Percentiles rank a stretch among this genome's conserved stretches.
Conservation (phyloP, 1,139 yeast genomes). For the Lodderomyces parapsilosis region DNA sequence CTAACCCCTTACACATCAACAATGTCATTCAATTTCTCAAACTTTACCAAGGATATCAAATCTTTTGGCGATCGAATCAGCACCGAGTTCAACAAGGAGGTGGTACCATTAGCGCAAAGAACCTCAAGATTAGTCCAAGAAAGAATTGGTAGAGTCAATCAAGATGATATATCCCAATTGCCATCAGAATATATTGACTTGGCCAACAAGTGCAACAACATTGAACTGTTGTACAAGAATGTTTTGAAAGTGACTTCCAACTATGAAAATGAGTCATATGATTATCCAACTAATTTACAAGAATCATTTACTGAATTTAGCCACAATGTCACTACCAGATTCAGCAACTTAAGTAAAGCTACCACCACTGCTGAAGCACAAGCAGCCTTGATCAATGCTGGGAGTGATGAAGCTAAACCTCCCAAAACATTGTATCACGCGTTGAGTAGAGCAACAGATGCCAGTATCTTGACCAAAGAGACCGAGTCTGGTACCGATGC, state of each 20-base stretch:
- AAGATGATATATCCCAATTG: constrained; percentile 75
- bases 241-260: constrained; percentile 68
- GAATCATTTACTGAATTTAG: constrained; percentile 78
- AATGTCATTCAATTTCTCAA: constrained; percentile 49
- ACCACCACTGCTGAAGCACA: constrained; percentile 83
- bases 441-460: constrained; percentile 72
- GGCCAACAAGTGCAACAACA: constrained; percentile 72
- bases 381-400: constrained; percentile 61
- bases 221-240: constrained; percentile 70
- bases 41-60: constrained; percentile 42
- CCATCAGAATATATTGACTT: constrained; percentile 81
- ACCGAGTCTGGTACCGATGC: constrained; percentile 43
- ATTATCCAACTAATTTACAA: constrained; percentile 75
- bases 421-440: constrained; percentile 89
- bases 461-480: constrained; percentile 45
- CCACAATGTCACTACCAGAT: constrained; percentile 63
- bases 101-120: constrained; percentile 71
- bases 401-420: constrained; percentile 53
- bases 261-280: constrained; percentile 78
- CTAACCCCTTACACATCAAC: neutral
- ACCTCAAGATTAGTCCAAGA: constrained; percentile 81
- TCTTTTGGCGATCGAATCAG: constrained; percentile 38
- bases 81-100: constrained; percentile 45
- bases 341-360: constrained; percentile 69
- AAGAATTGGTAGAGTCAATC: constrained; percentile 64